These are phyloP conservation scores for Phytophthora europaea DNA, from an alignment of 352 stramenopile genomes.

Conservation along the genomic window DNA sequence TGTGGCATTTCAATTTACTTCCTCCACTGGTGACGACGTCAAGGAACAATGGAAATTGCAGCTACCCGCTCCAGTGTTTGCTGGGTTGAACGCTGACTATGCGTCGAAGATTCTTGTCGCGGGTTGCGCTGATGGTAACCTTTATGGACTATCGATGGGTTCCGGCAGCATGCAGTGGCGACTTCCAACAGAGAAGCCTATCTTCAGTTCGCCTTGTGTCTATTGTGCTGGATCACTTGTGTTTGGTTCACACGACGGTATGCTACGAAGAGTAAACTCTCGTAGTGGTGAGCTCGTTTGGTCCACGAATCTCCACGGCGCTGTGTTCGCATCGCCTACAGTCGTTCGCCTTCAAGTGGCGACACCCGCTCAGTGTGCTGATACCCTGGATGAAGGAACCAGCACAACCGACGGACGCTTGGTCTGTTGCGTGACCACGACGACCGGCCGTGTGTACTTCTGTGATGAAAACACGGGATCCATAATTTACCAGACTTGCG, in stretches of 20 bases:
- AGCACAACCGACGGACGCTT: slow-evolving; percentile 3
- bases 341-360: slow-evolving; percentile 32
- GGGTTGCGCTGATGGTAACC: slow-evolving; percentile 55
- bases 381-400: neutral
- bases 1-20: slow-evolving; percentile 22
- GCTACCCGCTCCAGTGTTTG: slow-evolving; percentile 65
- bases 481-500: slow-evolving; percentile 35
- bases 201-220: slow-evolving; percentile 70
- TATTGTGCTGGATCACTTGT: slow-evolving; percentile 36
- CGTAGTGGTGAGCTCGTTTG: slow-evolving; percentile 46
- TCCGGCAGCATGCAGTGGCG: slow-evolving; percentile 47
- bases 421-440: slow-evolving; percentile 58
- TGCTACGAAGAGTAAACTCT: slow-evolving; percentile 49
- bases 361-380: neutral
- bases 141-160: slow-evolving; percentile 50
- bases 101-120: slow-evolving; percentile 40
- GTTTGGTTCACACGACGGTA: slow-evolving; percentile 67
- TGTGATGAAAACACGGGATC: slow-evolving; percentile 51
- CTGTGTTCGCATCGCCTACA: slow-evolving; percentile 60
- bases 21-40: neutral
- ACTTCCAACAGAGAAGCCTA: slow-evolving; percentile 52
- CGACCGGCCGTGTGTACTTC: slow-evolving; percentile 47
- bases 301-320: slow-evolving; percentile 33
- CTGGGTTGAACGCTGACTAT: slow-evolving; percentile 46
- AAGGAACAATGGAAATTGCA: slow-evolving; percentile 32